These are phyloP conservation scores for Hamamelis virginiana DNA, from an alignment of 164 flowering plant species.

Conservation along the genomic window DNA sequence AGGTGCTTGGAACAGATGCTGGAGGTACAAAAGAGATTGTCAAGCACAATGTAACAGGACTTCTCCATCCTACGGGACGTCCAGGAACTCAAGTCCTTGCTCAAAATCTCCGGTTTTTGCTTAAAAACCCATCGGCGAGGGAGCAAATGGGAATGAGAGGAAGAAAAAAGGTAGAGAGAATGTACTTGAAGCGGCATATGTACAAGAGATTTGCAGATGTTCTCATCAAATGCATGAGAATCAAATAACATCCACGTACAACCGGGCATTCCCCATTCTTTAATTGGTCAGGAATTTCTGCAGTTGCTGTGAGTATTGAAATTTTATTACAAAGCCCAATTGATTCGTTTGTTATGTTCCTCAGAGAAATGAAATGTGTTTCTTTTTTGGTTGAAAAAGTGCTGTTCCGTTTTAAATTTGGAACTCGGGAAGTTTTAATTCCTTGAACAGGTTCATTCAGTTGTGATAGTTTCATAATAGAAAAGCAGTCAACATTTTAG, in stretches of 20 bases:
- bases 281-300: conserved; percentile 13
- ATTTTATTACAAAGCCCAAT: neutral
- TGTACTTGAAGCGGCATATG: conserved; percentile 88
- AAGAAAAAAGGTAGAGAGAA: conserved; percentile 67
- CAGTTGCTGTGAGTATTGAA: neutral
- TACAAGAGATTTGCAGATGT: conserved; percentile 65
- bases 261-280: conserved; percentile 17
- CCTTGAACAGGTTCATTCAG: too few relatives aligned
- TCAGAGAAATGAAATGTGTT: conserved; percentile 2
- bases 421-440: too few relatives aligned
- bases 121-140: conserved; percentile 62
- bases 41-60: conserved; percentile 84
- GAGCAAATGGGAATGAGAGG: conserved; percentile 71
- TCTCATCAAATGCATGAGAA: conserved; percentile 74
- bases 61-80: conserved; percentile 83
- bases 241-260: conserved; percentile 44
- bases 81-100: conserved; percentile 65
- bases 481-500: too few relatives aligned
- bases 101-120: conserved; percentile 57
- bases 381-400: conserved; percentile 2
- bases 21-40: conserved; percentile 94
- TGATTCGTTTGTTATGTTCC: neutral
- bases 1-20: conserved; percentile 97
- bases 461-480: too few relatives aligned
- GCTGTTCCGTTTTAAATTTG: too few relatives aligned